Base-by-base conservation (phyloP, 2,329 filamentous ascomycete genomes). In the Fusarium decemcellulare region DNA sequence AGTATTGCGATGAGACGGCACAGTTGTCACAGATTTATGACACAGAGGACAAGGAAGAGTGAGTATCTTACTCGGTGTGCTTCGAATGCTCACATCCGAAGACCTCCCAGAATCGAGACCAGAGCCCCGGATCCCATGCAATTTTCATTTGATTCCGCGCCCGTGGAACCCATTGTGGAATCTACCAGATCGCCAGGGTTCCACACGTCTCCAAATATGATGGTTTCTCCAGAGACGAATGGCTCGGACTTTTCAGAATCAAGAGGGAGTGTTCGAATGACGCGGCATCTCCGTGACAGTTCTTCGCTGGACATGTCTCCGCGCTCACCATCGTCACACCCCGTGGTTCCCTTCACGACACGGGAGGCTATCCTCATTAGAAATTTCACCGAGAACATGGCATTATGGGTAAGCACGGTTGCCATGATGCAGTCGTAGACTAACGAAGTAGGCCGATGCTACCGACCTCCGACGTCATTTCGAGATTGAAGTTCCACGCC, bases 381-480 rank as follows among this genome's bases (percentile, higher is more conserved):
- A 4, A 51, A 51, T 23, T 51, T 51, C 18, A 51, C 47, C 8
- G 47, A 51, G 16, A 51, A 51, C 3, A 51, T 51, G 47, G 47
- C 47, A 23, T 16, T 51, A 4, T 51, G 47, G 47, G 47, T 34
- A 12, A 34, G 32, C 12, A 7, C 32, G 8, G 5, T 34, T 9
- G 6, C 9, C 8, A 9, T 9, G 32, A 12, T 12, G 8, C 12
- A 12, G 32, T 34, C 3, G 12, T 9, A 34, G 32, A 12, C 32
- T 34, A 34, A 34, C 32, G 8, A 9, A 12, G 32, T 12, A 34
- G 32, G 32, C 67, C 23, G 67, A 69, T 15, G 54, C 59, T 2
- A 69, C 67, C 7, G 67, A 69, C 32, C 12, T 69, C 29, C 61
- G 56, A 18, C 67, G 67, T 1, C 63, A 69, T 42, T 69, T 69